phyloP scores from a whole-genome alignment of 257 asterid genomes.

The Fraxinus americana region DNA sequence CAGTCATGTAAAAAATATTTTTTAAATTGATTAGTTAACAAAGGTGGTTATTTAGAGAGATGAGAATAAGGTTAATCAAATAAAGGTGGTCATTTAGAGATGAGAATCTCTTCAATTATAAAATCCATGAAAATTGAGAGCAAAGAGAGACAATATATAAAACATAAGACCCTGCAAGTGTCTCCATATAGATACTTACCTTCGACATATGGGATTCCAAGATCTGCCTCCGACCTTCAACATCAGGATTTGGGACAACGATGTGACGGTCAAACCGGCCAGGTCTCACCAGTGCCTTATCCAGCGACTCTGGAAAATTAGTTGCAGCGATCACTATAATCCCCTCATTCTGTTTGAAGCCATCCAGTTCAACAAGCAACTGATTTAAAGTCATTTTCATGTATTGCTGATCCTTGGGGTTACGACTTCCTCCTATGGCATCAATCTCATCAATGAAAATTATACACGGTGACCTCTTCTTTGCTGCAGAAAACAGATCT shows the following conservation, averaged over 20 bases:
- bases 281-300: constrained; percentile 93
- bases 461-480: constrained; percentile 91
- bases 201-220: constrained; percentile 93
- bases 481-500: constrained; percentile 91
- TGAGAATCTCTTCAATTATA: neutral
- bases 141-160: neutral
- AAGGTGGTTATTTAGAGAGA: neutral
- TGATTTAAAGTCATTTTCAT: constrained; percentile 96
- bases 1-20: neutral
- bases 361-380: constrained; percentile 92
- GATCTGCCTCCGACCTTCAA: constrained; percentile 95
- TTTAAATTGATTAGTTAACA: neutral
- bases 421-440: constrained; percentile 94
- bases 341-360: constrained; percentile 95
- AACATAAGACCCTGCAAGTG: neutral
- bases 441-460: constrained; percentile 92
- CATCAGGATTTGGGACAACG: constrained; percentile 97
- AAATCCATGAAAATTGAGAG: neutral
- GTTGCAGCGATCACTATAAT: constrained; percentile 94
- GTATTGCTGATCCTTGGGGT: constrained; percentile 89
- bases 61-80: neutral
- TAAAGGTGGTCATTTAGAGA: no score
- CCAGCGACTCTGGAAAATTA: constrained; percentile 88
- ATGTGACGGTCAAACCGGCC: constrained; percentile 93
- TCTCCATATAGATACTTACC: constrained; percentile 42